Percentiles rank a stretch among this genome's conserved stretches.
Conservation (phyloP, 805 yeast genomes). For the Metschnikowia drakensbergensis region DNA sequence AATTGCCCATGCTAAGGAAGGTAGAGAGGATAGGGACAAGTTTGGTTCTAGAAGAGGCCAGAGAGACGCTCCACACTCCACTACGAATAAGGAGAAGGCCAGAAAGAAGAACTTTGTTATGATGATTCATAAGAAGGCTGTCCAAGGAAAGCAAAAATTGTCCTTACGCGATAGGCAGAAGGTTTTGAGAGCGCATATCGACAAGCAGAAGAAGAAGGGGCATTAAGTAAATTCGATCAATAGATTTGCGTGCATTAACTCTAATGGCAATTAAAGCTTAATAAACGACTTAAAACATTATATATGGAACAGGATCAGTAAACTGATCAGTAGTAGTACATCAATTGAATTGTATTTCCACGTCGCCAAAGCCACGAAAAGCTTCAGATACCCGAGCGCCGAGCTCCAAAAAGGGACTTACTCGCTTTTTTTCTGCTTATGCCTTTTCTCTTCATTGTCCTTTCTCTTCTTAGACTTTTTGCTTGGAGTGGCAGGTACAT, state of each 20-base stretch:
- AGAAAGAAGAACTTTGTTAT: constrained; percentile 98
- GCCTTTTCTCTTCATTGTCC: constrained; percentile 13
- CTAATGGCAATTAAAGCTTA: neutral
- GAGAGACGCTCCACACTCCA: constrained; percentile 71
- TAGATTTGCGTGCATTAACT: neutral
- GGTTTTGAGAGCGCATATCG: constrained; percentile 78
- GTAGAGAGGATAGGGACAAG: constrained; percentile 88
- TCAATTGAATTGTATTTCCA: constrained; percentile 13
- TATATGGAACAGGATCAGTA: constrained; percentile 8
- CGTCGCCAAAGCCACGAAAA: constrained; percentile 1
- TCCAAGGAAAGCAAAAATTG: constrained; percentile 88
- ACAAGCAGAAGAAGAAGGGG: constrained; percentile 88
- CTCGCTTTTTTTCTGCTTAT: constrained; percentile 19
- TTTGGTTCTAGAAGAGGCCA: constrained; percentile 87
- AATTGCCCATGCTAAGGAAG: constrained; percentile 81
- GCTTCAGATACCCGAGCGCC: constrained; percentile 3
- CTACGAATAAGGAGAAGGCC: constrained; percentile 94
- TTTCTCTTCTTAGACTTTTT: constrained; percentile 19
- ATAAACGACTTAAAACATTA: constrained; percentile 5
- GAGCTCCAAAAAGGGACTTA: constrained; percentile 1
- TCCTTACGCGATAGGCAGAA: constrained; percentile 89
- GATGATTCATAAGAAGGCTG: constrained; percentile 95
- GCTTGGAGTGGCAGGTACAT: constrained; percentile 8
- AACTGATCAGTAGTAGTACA: constrained; percentile 8
- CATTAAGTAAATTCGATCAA: constrained; percentile 25